phyloP scores from a whole-genome alignment of 2,329 filamentous ascomycete species.

The Orbilia ellipsospora region DNA sequence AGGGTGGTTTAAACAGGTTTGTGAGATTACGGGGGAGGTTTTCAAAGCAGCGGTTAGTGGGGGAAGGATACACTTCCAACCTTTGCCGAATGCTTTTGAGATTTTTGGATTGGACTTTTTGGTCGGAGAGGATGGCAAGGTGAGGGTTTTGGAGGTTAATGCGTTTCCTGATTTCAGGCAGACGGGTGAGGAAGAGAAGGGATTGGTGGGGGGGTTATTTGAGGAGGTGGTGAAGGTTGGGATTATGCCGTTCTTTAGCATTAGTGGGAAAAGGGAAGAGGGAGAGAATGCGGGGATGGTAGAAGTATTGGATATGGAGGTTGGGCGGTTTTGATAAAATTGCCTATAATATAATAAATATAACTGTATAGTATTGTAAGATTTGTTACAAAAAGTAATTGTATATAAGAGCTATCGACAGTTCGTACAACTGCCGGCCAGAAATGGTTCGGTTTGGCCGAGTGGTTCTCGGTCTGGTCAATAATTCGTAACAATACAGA shows the following conservation, averaged over 20 bases:
- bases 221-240: slow-evolving; percentile 75
- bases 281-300: slow-evolving; percentile 58
- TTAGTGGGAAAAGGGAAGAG: slow-evolving; percentile 57
- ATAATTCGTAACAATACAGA: slow-evolving; percentile 67
- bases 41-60: slow-evolving; percentile 87
- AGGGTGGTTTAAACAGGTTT: slow-evolving; percentile 78
- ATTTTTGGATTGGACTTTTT: slow-evolving; percentile 92
- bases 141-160: slow-evolving; percentile 90
- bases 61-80: slow-evolving; percentile 90
- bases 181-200: slow-evolving; percentile 79
- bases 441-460: slow-evolving; percentile 2
- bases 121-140: slow-evolving; percentile 72
- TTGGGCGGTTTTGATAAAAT: slow-evolving; percentile 61
- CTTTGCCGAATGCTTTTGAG: slow-evolving; percentile 88
- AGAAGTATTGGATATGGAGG: slow-evolving; percentile 60
- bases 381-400: background rate
- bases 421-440: background rate
- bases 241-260: slow-evolving; percentile 75
- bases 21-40: slow-evolving; percentile 75
- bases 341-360: too few species aligned
- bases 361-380: background rate
- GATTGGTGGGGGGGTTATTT: slow-evolving; percentile 80
- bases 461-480: slow-evolving; percentile 32
- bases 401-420: slow-evolving; percentile 21
- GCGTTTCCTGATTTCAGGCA: slow-evolving; percentile 96